Evolutionary conservation across 1,284 basidiomycete species (phyloP).

Genomic region (Ustilago sp.): DNA sequence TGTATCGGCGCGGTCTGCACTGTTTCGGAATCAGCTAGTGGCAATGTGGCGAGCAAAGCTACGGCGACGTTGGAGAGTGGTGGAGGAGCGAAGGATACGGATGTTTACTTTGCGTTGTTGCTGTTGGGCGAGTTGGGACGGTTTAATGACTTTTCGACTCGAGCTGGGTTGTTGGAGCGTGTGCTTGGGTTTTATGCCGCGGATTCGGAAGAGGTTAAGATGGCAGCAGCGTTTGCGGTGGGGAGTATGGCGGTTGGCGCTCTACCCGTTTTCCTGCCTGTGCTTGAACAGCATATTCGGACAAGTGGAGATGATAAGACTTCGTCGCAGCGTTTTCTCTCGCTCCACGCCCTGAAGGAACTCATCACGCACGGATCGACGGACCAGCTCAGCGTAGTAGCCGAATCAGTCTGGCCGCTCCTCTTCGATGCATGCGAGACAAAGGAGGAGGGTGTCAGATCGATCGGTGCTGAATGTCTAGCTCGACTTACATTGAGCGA

Average conservation of each 20-base stretch:
- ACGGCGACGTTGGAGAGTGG: constrained; percentile 26
- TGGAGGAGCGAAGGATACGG: constrained; percentile 42
- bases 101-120: constrained; percentile 56
- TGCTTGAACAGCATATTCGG: constrained; percentile 81
- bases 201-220: constrained; percentile 59
- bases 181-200: constrained; percentile 44
- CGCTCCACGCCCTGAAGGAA: constrained; percentile 93
- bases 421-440: constrained; percentile 64
- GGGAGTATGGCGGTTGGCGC: constrained; percentile 96
- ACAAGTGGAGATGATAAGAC: constrained; percentile 71
- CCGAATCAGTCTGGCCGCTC: constrained; percentile 88
- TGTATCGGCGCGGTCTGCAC: constrained; percentile 60
- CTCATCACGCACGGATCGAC: constrained; percentile 90
- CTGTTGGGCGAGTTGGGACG: constrained; percentile 61
- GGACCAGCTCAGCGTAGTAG: constrained; percentile 83
- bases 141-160: constrained; percentile 52
- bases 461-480: constrained; percentile 94
- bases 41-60: constrained; percentile 33
- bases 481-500: constrained; percentile 93
- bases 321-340: constrained; percentile 72
- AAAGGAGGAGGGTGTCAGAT: constrained; percentile 87
- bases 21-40: constrained; percentile 33
- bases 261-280: constrained; percentile 83
- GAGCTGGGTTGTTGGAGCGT: constrained; percentile 38
- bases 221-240: constrained; percentile 68